Percentiles rank a stretch among this genome's conserved stretches.
These are phyloP conservation scores for Eustoma russellianum DNA, from an alignment of 257 asterid species.

Conservation along the genomic window DNA sequence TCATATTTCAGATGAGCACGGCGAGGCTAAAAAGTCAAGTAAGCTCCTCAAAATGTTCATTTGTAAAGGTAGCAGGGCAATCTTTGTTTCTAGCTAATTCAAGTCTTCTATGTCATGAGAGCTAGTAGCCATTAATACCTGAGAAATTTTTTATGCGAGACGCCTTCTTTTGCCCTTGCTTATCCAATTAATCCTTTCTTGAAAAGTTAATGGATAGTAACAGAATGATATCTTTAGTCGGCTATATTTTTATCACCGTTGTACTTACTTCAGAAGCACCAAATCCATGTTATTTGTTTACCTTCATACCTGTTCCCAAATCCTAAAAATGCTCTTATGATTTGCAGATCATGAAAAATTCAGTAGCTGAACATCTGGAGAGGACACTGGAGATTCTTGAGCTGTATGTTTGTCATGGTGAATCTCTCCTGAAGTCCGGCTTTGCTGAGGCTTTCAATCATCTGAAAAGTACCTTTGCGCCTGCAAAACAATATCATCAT, in stretches of 20 bases:
- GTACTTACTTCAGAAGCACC: neutral
- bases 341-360: slow-evolving; percentile 33
- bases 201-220: neutral
- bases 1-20: slow-evolving; percentile 39
- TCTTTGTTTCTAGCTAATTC: slow-evolving; percentile 10
- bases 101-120: slow-evolving; percentile 1
- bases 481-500: slow-evolving; percentile 54
- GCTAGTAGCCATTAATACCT: too few species aligned
- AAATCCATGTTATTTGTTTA: too few species aligned
- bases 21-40: slow-evolving; percentile 39
- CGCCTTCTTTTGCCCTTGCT: too few species aligned
- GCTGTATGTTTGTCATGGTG: slow-evolving; percentile 24
- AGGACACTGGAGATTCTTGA: slow-evolving; percentile 28
- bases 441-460: slow-evolving; percentile 33
- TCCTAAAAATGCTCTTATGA: slow-evolving; percentile 4
- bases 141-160: too few species aligned
- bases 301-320: neutral
- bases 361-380: slow-evolving; percentile 17
- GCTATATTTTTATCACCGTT: neutral
- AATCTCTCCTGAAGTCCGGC: slow-evolving; percentile 25
- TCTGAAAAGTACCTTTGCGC: slow-evolving; percentile 23
- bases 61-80: slow-evolving; percentile 42
- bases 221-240: neutral
- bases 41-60: slow-evolving; percentile 50
- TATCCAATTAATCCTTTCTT: too few species aligned